Evolutionary conservation across 1,139 yeast species (phyloP).

Genomic region (Hanseniaspora gamundiae): DNA sequence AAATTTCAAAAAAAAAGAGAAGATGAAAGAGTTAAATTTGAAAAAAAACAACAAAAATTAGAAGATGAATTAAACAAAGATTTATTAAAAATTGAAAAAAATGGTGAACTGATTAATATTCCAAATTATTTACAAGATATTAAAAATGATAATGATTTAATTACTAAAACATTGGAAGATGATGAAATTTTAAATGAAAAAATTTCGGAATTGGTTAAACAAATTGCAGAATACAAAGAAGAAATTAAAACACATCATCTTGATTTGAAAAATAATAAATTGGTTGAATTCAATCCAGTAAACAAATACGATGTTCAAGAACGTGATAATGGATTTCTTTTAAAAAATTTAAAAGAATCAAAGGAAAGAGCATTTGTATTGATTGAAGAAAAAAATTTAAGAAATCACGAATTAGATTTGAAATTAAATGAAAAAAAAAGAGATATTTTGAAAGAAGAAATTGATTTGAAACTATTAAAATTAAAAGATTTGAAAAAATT

Average conservation of each 20-base stretch:
- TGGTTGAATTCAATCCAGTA: conserved; percentile 2
- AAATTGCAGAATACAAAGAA: background rate
- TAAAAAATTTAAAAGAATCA: conserved; percentile 14
- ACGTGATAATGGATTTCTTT: conserved; percentile 3
- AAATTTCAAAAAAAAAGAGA: conserved; percentile 8
- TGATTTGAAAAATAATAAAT: conserved; percentile 4
- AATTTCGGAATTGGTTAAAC: conserved; percentile 13
- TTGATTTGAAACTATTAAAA: conserved; percentile 5
- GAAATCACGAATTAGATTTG: conserved; percentile 4
- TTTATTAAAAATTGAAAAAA: conserved; percentile 16
- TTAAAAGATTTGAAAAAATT: conserved; percentile 4
- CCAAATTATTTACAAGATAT: conserved; percentile 2
- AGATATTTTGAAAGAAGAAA: conserved; percentile 4
- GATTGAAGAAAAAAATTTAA: conserved; percentile 11
- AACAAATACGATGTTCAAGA: conserved; percentile 7
- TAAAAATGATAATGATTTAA: conserved; percentile 10
- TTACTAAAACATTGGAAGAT: conserved; percentile 16
- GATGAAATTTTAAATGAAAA: conserved; percentile 17
- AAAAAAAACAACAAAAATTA: conserved; percentile 18
- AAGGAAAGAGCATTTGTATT: conserved; percentile 21
- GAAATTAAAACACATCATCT: background rate
- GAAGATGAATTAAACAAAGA: conserved; percentile 19
- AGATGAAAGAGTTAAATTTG: conserved; percentile 7
- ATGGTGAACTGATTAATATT: conserved; percentile 4
- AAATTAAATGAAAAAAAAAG: conserved; percentile 2